Percentiles rank a stretch among this genome's conserved stretches.
These are phyloP conservation scores for Sporisorium scitamineum DNA, from an alignment of 1,284 basidiomycete species.

Conservation along the genomic window DNA sequence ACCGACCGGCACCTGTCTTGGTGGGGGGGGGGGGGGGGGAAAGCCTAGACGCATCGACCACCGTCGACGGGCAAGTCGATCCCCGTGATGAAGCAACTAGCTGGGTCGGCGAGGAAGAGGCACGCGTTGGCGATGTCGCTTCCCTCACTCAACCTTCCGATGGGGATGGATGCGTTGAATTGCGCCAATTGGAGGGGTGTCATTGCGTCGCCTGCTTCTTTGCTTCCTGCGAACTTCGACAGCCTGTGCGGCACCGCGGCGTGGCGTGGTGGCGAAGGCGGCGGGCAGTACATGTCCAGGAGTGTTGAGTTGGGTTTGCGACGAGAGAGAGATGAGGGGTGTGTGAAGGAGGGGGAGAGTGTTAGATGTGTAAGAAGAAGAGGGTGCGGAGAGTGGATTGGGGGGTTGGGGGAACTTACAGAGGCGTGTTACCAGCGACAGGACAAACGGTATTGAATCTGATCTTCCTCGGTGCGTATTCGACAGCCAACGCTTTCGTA, in stretches of 20 bases:
- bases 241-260: constrained; percentile 1
- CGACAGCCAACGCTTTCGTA: constrained; percentile 46
- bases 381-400: not conserved
- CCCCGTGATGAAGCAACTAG: constrained; percentile 35
- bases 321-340: not conserved
- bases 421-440: constrained; percentile 52
- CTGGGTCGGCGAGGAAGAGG: constrained; percentile 46
- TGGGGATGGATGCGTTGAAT: constrained; percentile 41
- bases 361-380: not conserved
- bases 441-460: constrained; percentile 48
- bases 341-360: too few species aligned
- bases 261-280: not conserved
- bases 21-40: too few species aligned
- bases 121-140: constrained; percentile 49
- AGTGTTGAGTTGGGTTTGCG: too few species aligned
- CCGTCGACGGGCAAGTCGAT: constrained; percentile 50
- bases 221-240: constrained; percentile 35
- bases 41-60: constrained; percentile 46
- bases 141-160: constrained; percentile 32
- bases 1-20: too few species aligned
- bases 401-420: too few species aligned
- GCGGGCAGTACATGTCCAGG: too few species aligned
- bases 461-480: constrained; percentile 37
- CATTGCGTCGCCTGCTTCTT: constrained; percentile 34
- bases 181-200: constrained; percentile 4